Evolutionary conservation across 2,329 filamentous ascomycete species (phyloP).

Genomic region (Talaromyces atroroseus): DNA sequence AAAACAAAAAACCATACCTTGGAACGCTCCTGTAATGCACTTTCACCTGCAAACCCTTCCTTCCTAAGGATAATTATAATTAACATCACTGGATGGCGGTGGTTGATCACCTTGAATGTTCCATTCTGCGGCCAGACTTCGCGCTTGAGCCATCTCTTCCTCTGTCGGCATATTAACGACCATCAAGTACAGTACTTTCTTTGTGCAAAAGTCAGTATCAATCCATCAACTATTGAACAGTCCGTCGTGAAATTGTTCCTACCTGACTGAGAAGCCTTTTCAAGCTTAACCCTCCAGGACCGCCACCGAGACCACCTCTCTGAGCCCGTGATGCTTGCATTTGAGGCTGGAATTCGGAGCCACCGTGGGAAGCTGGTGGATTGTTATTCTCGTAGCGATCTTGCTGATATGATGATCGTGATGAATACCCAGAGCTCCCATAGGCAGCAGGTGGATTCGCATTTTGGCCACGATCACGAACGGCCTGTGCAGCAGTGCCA

Average conservation of each 20-base stretch:
- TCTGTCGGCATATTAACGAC: conserved; percentile 48
- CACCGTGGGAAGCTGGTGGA: background rate
- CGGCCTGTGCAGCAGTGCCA: conserved; percentile 1
- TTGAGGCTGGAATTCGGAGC: background rate
- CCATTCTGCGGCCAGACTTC: conserved; percentile 1
- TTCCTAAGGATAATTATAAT: background rate
- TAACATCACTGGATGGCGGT: background rate
- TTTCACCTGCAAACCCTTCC: no score
- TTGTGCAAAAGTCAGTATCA: background rate
- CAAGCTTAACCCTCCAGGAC: background rate
- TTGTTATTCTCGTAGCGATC: background rate
- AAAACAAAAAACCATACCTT: no score
- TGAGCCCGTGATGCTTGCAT: background rate
- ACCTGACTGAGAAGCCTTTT: background rate
- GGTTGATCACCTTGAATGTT: background rate
- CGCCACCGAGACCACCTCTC: background rate
- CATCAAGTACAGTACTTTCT: conserved; percentile 48
- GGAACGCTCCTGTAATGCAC: no score
- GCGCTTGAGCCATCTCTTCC: conserved; percentile 31
- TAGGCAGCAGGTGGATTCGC: background rate
- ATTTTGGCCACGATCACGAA: background rate
- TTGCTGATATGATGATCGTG: background rate
- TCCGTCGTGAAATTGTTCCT: background rate
- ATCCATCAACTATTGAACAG: background rate
- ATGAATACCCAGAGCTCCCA: background rate